A percentile compares a stretch with the other conserved stretches of the same genome.
These are phyloP conservation scores for Mrakia hoshinonis DNA, from an alignment of 768 basidiomycete species.

Conservation along the genomic window DNA sequence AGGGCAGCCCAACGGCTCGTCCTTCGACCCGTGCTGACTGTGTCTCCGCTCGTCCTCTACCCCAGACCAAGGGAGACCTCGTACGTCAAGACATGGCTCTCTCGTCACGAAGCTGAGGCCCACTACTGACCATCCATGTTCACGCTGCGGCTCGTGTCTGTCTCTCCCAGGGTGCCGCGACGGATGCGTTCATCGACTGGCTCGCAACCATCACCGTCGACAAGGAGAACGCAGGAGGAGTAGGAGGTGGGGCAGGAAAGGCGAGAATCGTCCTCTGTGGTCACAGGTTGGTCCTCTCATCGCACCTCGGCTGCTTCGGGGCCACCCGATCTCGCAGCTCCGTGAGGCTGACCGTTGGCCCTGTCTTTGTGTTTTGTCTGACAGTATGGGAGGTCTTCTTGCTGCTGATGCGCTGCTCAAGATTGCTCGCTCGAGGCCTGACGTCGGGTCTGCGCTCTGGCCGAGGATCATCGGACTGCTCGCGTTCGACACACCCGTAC, in stretches of 20 bases:
- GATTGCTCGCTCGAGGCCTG: slow-evolving; percentile 61
- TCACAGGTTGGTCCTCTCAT: slow-evolving; percentile 44
- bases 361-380: neutral
- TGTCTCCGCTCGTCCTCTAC: neutral
- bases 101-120: no score
- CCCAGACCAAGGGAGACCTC: slow-evolving; percentile 73
- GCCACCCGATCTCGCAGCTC: no score
- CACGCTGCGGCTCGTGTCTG: slow-evolving; percentile 10
- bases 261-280: slow-evolving; percentile 80
- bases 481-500: slow-evolving; percentile 84
- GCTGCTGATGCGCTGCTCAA: slow-evolving; percentile 73
- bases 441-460: slow-evolving; percentile 60
- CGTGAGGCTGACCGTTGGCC: no score
- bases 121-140: no score
- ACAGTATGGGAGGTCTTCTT: slow-evolving; percentile 85
- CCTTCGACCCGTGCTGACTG: neutral
- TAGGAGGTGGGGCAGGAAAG: slow-evolving; percentile 43
- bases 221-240: slow-evolving; percentile 61
- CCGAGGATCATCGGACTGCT: slow-evolving; percentile 75
- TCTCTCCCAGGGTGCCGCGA: slow-evolving; percentile 58
- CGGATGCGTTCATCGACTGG: slow-evolving; percentile 84
- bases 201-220: slow-evolving; percentile 79
- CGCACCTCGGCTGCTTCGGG: no score
- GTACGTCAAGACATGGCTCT: slow-evolving; percentile 49
- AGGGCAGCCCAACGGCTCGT: neutral